Evolutionary conservation across 257 asterid genomes (phyloP), one percentile per base, ranked within the genome.

Genomic region (Verbena officinalis): DNA sequence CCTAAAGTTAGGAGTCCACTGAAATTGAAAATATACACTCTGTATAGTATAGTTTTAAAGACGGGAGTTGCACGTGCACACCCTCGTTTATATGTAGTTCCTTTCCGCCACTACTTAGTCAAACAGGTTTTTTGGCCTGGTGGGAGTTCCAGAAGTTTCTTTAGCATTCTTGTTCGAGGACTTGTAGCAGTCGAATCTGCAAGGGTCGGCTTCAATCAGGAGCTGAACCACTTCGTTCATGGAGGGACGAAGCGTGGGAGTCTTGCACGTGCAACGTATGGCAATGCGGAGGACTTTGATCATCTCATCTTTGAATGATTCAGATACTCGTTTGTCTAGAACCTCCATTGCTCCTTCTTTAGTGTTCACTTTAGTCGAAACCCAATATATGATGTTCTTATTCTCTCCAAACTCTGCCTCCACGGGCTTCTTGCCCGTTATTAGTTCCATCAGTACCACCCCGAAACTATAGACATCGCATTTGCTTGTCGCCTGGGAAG

Each of bases 401-500:
- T 75, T 91, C 65, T 94, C 99, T 2, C 99, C 99, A 20, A 81
- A 90, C 71, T 84, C 95, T 0, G 84, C 73, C 80, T 90, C 97
- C 59, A 94, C 90, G 0, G 96, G 91, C 80, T 83, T 90, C 72
- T 85, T 94, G 65, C 99, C 99, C 0, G 99, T 94, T 23, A 94
- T 75, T 21, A 90, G 67, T 19, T 94, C 99, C 96, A 94, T 76
- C 6, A 94, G 70, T 1, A 94, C 96, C 2, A 94, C 96, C 44
- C 99, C 97, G 6, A 84, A 94, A 50, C 97, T 90, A 83, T 90
- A 94, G 4, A 94, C 97, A n/a, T 94, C 99, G 27, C 96, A 88
- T 56, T 83, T 94, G 16, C 91, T 86, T 1, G 97, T 87, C 4
- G 97, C 95, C 86, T 89, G 90, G 55, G 97, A 86, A 9, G 95